These are phyloP conservation scores for Leersia perrieri DNA, from an alignment of 176 grass and related monocot species.

Conservation along the genomic window DNA sequence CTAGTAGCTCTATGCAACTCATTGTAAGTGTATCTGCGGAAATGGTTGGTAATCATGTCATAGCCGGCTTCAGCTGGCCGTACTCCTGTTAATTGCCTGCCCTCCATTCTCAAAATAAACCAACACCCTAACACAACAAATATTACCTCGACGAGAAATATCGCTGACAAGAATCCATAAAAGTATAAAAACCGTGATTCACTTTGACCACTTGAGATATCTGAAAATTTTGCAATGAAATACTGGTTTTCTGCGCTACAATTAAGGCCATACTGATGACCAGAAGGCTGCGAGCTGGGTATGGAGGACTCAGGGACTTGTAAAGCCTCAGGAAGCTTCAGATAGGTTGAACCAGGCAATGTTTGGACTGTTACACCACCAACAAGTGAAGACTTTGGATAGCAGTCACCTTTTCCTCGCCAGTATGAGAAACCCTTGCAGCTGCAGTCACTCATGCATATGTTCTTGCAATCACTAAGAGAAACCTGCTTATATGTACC, in stretches of 20 bases:
- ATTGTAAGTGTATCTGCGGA: slow-evolving; percentile 36
- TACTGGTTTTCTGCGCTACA: not conserved
- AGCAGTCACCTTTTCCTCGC: slow-evolving; percentile 15
- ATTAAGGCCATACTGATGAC: not conserved
- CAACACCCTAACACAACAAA: slow-evolving; percentile 23
- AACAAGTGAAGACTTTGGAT: slow-evolving; percentile 20
- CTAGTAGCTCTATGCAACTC: slow-evolving; percentile 36
- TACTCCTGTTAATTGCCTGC: slow-evolving; percentile 19
- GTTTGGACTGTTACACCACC: not conserved
- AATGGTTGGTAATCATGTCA: slow-evolving; percentile 39
- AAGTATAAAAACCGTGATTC: slow-evolving; percentile 7
- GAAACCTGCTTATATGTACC: not conserved
- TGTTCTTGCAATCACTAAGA: slow-evolving; percentile 9
- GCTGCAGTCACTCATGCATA: slow-evolving; percentile 30
- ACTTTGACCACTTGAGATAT: not conserved
- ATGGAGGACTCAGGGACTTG: not conserved
- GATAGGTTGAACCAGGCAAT: not conserved
- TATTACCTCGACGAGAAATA: slow-evolving; percentile 38
- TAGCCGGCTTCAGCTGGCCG: slow-evolving; percentile 45
- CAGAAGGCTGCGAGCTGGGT: slow-evolving; percentile 35
- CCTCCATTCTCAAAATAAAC: slow-evolving; percentile 36
- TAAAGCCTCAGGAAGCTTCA: slow-evolving; percentile 31
- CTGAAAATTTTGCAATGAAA: not conserved
- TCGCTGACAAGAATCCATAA: slow-evolving; percentile 47
- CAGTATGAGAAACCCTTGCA: slow-evolving; percentile 32